Evolutionary conservation across 2,329 filamentous ascomycete genomes (phyloP), one percentile per base, ranked within the genome.

Genomic region (Mollisiaceae sp.): DNA sequence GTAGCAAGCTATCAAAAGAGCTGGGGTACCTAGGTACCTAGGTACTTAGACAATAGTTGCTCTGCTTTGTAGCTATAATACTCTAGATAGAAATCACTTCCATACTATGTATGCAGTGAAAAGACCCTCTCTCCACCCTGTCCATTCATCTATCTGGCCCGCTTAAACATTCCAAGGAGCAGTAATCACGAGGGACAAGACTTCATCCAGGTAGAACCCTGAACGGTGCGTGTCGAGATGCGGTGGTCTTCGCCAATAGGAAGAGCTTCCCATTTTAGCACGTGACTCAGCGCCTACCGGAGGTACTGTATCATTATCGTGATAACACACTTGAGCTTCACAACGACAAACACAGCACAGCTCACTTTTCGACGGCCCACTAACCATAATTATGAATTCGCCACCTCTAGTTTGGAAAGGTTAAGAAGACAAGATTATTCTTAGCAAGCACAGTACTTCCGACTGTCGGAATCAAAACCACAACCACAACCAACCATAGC

Each of bases 241-340:
- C 11, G 9, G 45, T 50, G 15, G 15, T 1, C 24, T 52, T 35
- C 50, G 14, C 50, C 50, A 54, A 54, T 54, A 35, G 18, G 50
- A 54, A 35, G 45, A 15, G 50, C 50, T 54, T 54, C 24, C 24
- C 18, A 24, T 2, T 52, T 52, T 22, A 52, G 18, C 47, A 27
- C 22, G 22, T 52, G 47, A 52, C 47, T 54, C 24, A 18, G 32
- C 50, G 50, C 50, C 50, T 18, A n/a, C 24, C 50, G n/a, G n/a
- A n/a, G n/a, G n/a, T n/a, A n/a, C n/a, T n/a, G 50, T 54, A 54
- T 54, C 50, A 54, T 35, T 54, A 54, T 54, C 50, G n/a, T n/a
- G 50, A 54, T 54, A 54, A 8, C 22, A 24, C 24, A 54, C 9
- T 54, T 54, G 18, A 32, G 50, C 50, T 54, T 54, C 50, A 35